Evolutionary conservation across 257 asterid species (phyloP).

Genomic region (Perilla frutescens): DNA sequence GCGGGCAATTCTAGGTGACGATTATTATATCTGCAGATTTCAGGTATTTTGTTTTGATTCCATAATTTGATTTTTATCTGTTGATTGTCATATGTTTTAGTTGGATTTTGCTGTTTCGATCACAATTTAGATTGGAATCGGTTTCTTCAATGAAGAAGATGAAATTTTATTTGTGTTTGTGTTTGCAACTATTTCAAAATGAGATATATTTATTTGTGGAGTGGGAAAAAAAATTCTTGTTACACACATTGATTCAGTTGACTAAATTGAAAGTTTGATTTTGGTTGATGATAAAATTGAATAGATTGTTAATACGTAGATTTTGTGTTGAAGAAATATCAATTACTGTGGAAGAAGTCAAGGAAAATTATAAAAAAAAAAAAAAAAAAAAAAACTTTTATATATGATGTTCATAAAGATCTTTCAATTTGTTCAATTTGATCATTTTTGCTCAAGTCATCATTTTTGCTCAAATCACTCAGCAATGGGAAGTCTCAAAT

Average conservation of each 20-base stretch:
- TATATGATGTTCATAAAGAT: too few species aligned
- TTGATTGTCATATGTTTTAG: not conserved
- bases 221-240: too few species aligned
- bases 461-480: not conserved
- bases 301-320: not conserved
- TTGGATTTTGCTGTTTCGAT: not conserved
- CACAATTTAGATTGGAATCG: too few species aligned
- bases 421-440: not conserved
- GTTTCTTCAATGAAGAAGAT: too few species aligned
- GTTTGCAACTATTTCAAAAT: too few species aligned
- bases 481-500: not conserved
- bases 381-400: too few species aligned
- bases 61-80: not conserved
- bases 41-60: slow-evolving; percentile 51
- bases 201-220: too few species aligned
- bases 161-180: too few species aligned
- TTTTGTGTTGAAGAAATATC: not conserved
- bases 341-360: not conserved
- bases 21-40: slow-evolving; percentile 86
- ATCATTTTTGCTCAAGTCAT: not conserved
- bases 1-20: slow-evolving; percentile 76
- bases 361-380: not conserved
- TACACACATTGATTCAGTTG: not conserved
- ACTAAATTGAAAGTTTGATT: not conserved
- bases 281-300: not conserved